A percentile compares a stretch with the other conserved stretches of the same genome.
Conservation (phyloP, 768 basidiomycete species). For the Podaxis sp. region DNA sequence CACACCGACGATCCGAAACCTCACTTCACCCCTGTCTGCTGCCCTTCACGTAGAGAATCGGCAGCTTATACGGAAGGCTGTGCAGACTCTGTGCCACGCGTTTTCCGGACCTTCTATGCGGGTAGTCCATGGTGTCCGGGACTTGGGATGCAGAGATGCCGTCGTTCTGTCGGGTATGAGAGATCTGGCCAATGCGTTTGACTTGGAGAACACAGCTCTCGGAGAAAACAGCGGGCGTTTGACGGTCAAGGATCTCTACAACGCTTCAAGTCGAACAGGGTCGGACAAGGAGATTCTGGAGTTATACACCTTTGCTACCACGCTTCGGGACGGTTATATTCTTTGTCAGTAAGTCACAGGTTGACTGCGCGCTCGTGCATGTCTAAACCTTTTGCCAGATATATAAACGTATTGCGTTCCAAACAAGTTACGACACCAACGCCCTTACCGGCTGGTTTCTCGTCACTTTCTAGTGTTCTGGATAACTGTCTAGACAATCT, state of each 20-base stretch:
- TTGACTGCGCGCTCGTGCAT: neutral
- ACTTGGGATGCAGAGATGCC: neutral
- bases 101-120: neutral
- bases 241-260: neutral
- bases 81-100: neutral
- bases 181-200: neutral
- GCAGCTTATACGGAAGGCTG: neutral
- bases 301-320: neutral
- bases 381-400: neutral
- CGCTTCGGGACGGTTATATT: neutral
- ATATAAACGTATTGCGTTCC: neutral
- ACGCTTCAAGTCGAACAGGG: neutral
- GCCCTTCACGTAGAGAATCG: neutral
- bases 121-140: neutral
- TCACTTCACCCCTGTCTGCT: neutral
- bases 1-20: neutral
- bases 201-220: neutral
- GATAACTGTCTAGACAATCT: neutral
- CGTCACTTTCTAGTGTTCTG: neutral
- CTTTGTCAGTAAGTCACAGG: neutral
- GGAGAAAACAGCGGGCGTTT: neutral
- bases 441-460: neutral
- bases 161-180: neutral
- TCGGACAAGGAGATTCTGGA: neutral
- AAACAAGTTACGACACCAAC: neutral